phyloP scores from a whole-genome alignment of 2,329 filamentous ascomycete species.

The Fusarium subglutinans region DNA sequence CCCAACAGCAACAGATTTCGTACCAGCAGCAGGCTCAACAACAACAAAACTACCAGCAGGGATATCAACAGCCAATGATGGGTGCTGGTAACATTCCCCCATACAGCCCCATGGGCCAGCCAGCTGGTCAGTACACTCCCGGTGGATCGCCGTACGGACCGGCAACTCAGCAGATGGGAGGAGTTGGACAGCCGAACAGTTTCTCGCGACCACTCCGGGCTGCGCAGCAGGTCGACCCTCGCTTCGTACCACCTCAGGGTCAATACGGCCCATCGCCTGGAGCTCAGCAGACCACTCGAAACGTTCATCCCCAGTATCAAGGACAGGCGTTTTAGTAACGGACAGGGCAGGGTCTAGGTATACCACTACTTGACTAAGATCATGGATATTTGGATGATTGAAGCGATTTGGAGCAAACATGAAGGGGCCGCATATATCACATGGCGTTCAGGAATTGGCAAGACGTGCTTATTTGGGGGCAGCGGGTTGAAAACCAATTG shows the following conservation, averaged over 20 bases:
- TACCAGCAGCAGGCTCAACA: conserved; percentile 60
- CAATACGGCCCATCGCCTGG: conserved; percentile 42
- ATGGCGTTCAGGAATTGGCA: conserved; percentile 31
- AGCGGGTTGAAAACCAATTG: conserved; percentile 20
- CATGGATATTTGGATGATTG: conserved; percentile 15
- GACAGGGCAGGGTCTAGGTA: not conserved
- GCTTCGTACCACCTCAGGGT: conserved; percentile 44
- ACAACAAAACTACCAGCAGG: conserved; percentile 39
- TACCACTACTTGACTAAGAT: not conserved
- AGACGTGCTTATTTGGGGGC: conserved; percentile 16
- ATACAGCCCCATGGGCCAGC: conserved; percentile 41
- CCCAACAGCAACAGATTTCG: conserved; percentile 46
- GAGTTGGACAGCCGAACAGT: conserved; percentile 37
- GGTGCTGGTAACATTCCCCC: conserved; percentile 38
- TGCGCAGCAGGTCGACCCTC: conserved; percentile 42
- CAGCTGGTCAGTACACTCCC: conserved; percentile 32
- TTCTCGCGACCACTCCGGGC: conserved; percentile 48
- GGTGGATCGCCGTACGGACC: conserved; percentile 35
- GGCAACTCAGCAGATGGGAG: conserved; percentile 34
- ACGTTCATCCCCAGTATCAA: conserved; percentile 47
- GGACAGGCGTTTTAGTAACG: conserved; percentile 48
- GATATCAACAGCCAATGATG: conserved; percentile 38
- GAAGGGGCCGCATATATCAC: conserved; percentile 24
- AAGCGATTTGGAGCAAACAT: conserved; percentile 22
- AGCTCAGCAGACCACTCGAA: conserved; percentile 30